Conservation (phyloP, 2,329 filamentous ascomycete species). For the Ascochyta fabae region DNA sequence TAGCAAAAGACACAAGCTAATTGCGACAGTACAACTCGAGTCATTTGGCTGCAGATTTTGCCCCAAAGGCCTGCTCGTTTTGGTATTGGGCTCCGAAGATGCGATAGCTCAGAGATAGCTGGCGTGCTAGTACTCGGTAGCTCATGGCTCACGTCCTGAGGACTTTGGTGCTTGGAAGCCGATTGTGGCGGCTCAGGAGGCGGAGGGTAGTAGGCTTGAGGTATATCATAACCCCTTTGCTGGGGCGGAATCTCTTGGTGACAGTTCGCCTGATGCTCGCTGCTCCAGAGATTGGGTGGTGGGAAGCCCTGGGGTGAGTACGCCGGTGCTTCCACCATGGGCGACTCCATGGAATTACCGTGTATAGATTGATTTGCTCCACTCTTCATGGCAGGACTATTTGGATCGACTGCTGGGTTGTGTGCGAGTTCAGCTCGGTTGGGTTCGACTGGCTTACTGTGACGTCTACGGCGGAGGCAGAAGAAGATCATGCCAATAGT, state of each 20-base stretch:
- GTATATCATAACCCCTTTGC: background rate
- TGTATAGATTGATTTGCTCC: slow-evolving; percentile 1
- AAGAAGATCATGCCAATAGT: slow-evolving; percentile 26
- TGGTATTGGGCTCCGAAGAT: slow-evolving; percentile 3
- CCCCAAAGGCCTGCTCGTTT: background rate
- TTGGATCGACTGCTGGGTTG: background rate
- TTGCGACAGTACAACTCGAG: too few relatives aligned
- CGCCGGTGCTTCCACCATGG: slow-evolving; percentile 12
- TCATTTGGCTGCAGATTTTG: too few relatives aligned
- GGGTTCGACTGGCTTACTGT: slow-evolving; percentile 8
- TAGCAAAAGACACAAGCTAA: too few relatives aligned
- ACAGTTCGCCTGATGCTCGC: background rate
- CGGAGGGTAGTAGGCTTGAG: slow-evolving; percentile 2
- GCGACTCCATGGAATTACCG: slow-evolving; percentile 18
- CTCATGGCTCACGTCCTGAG: slow-evolving; percentile 1
- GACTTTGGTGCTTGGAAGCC: background rate
- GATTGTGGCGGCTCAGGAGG: background rate
- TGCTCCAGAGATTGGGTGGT: background rate
- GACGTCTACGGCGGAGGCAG: slow-evolving; percentile 30
- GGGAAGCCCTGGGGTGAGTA: slow-evolving; percentile 19
- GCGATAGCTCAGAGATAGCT: slow-evolving; percentile 4
- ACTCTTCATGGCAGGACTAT: slow-evolving; percentile 1
- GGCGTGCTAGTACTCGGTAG: slow-evolving; percentile 1
- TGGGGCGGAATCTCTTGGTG: background rate
- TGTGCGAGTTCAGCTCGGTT: background rate